Percentiles rank a stretch among this genome's conserved stretches.
Evolutionary conservation across 2,329 filamentous ascomycete genomes (phyloP).

Genomic region (Cladosporium sp.): DNA sequence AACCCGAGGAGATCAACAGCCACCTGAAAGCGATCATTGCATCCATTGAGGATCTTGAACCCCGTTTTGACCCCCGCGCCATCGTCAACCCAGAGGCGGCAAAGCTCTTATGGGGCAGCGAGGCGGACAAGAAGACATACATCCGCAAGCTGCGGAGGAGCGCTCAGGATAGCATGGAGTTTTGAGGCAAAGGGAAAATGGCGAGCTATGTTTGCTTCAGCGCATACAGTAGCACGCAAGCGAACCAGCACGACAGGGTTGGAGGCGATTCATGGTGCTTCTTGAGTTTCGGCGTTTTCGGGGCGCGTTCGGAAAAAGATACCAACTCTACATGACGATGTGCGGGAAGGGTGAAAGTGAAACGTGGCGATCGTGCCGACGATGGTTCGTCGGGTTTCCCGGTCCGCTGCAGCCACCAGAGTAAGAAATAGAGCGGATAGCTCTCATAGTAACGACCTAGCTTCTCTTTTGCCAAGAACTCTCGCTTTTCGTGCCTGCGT

Average conservation of each 20-base stretch:
- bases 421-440: background rate
- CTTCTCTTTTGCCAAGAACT: background rate
- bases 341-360: background rate
- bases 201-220: background rate
- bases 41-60: constrained; percentile 81
- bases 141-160: constrained; percentile 77
- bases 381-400: background rate
- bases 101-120: constrained; percentile 79
- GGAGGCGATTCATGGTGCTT: background rate
- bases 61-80: constrained; percentile 86
- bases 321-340: background rate
- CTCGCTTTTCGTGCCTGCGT: background rate
- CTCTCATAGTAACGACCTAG: background rate
- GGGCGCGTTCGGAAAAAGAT: background rate
- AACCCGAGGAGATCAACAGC: constrained; percentile 72
- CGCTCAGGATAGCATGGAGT: constrained; percentile 59
- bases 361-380: background rate
- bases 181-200: background rate
- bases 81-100: constrained; percentile 84
- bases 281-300: background rate
- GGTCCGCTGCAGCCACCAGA: background rate
- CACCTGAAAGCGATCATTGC: constrained; percentile 83
- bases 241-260: background rate
- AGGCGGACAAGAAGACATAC: constrained; percentile 80
- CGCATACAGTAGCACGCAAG: background rate